A percentile compares a stretch with the other conserved stretches of the same genome.
phyloP scores from a whole-genome alignment of 2,329 filamentous ascomycete genomes.

The Capronia epimyces region DNA sequence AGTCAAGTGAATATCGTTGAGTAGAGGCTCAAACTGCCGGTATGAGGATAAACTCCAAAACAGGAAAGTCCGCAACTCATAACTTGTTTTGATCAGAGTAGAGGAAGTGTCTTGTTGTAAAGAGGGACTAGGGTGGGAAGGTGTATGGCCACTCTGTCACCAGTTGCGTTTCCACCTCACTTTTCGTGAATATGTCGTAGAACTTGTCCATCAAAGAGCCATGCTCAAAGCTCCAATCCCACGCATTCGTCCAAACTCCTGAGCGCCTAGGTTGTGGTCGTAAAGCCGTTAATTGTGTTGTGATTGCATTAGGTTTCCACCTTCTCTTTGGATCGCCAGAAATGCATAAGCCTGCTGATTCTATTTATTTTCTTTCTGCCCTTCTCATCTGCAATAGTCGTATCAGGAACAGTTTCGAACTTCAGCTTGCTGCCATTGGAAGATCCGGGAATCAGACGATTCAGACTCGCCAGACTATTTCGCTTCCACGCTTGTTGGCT shows the following conservation, averaged over 20 bases:
- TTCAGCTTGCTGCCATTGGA: constrained; percentile 38
- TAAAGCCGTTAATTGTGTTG: constrained; percentile 19
- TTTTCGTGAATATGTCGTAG: constrained; percentile 17
- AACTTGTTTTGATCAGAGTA: background rate
- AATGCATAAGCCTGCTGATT: constrained; percentile 46
- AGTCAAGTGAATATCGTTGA: background rate
- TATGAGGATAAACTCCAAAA: background rate
- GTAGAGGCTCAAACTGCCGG: background rate
- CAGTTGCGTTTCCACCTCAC: background rate
- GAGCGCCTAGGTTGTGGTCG: constrained; percentile 16
- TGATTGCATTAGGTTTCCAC: constrained; percentile 29
- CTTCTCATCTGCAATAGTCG: constrained; percentile 35
- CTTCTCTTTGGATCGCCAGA: constrained; percentile 47
- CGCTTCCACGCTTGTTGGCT: constrained; percentile 37
- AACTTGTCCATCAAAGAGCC: constrained; percentile 13
- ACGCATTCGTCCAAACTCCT: constrained; percentile 17
- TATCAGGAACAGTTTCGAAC: constrained; percentile 34
- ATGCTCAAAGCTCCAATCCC: constrained; percentile 8
- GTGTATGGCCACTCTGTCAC: background rate
- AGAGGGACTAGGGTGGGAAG: constrained; percentile 12
- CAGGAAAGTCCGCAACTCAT: background rate
- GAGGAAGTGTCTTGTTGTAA: constrained; percentile 3
- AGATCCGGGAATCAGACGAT: constrained; percentile 41
- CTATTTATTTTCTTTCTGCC: constrained; percentile 42
- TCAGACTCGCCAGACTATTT: constrained; percentile 46